These are phyloP conservation scores for Dactylella cylindrospora DNA, from an alignment of 2,329 filamentous ascomycete species.

Conservation along the genomic window DNA sequence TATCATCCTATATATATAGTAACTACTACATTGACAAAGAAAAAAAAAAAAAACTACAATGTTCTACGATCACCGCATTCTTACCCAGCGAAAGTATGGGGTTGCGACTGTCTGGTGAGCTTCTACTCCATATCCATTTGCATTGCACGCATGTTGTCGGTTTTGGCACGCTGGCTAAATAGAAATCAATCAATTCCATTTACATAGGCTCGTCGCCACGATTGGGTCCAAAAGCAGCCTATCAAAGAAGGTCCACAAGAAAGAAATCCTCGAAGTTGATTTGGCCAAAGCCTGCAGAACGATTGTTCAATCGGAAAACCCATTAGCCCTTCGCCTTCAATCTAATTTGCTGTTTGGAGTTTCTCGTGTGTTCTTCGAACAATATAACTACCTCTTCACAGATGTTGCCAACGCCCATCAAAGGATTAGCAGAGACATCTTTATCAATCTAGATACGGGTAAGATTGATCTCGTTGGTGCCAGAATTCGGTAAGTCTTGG, in stretches of 20 bases:
- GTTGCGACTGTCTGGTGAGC: conserved; percentile 89
- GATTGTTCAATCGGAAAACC: conserved; percentile 81
- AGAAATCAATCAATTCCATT: background rate
- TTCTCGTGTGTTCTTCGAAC: conserved; percentile 73
- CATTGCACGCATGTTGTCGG: conserved; percentile 15
- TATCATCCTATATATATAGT: no score
- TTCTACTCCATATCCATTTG: background rate
- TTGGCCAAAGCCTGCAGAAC: conserved; percentile 82
- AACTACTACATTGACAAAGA: no score
- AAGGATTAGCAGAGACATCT: conserved; percentile 58
- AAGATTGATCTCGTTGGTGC: conserved; percentile 18
- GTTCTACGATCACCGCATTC: conserved; percentile 56
- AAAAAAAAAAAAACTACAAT: no score
- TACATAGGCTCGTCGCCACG: conserved; percentile 80
- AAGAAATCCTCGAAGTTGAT: conserved; percentile 84
- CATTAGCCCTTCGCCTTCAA: conserved; percentile 86
- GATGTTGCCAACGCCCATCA: conserved; percentile 76
- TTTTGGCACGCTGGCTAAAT: background rate
- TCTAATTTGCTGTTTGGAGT: conserved; percentile 68
- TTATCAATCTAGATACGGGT: conserved; percentile 7
- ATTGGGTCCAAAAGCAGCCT: conserved; percentile 71
- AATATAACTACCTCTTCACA: conserved; percentile 79
- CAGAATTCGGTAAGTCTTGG: conserved; percentile 12
- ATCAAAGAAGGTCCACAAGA: conserved; percentile 71
- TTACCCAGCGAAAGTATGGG: conserved; percentile 83